These are phyloP conservation scores for Jackrogersella minutella DNA, from an alignment of 495 filamentous ascomycete species.

Conservation along the genomic window DNA sequence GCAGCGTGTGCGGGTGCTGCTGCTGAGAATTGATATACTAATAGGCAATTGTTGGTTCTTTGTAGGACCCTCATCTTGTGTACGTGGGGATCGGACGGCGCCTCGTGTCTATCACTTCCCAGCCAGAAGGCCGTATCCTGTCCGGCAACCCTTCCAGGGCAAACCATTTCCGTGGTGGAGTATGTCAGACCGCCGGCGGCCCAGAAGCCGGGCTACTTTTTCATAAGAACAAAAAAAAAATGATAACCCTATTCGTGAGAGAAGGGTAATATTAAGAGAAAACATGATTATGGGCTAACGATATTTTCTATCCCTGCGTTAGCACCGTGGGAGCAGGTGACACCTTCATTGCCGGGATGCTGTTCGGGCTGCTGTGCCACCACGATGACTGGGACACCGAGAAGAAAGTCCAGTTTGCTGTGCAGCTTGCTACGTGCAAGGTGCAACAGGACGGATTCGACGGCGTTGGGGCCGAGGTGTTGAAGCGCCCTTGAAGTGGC, in stretches of 20 bases:
- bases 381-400: constrained; percentile 58
- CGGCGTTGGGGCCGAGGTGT: constrained; percentile 52
- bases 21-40: constrained; percentile 37
- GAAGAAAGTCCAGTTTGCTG: constrained; percentile 67
- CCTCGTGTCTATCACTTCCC: constrained; percentile 55
- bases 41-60: constrained; percentile 7
- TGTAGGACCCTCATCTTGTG: constrained; percentile 66
- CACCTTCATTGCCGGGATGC: constrained; percentile 76
- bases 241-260: background rate
- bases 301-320: constrained; percentile 33
- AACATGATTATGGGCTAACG: constrained; percentile 35
- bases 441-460: constrained; percentile 71
- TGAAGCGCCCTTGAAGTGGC: constrained; percentile 36
- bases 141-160: constrained; percentile 52
- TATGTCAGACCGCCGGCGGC: constrained; percentile 54
- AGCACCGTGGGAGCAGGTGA: constrained; percentile 78
- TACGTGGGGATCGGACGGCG: constrained; percentile 73
- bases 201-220: constrained; percentile 4
- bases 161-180: constrained; percentile 64
- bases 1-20: constrained; percentile 5
- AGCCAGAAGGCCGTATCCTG: constrained; percentile 52
- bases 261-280: background rate
- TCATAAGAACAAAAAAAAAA: background rate
- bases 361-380: constrained; percentile 66
- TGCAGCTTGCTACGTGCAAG: constrained; percentile 71